These are phyloP conservation scores for Metschnikowia kunwiensis DNA, from an alignment of 805 yeast genomes.

Conservation along the genomic window DNA sequence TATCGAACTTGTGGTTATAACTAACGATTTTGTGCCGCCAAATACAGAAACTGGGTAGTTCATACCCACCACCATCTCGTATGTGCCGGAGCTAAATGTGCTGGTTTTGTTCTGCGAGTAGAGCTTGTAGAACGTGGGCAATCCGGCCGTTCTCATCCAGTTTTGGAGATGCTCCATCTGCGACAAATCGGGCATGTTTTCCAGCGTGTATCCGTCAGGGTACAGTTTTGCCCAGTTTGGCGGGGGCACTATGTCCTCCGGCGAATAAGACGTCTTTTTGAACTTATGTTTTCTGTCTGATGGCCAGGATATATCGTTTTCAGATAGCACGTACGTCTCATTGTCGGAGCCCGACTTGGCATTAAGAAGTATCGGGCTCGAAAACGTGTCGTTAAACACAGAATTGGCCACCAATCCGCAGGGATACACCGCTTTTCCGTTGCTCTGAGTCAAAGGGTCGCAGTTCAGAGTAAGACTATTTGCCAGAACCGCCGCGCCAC, in stretches of 20 bases:
- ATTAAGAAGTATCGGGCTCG: slow-evolving; percentile 47
- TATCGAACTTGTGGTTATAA: slow-evolving; percentile 75
- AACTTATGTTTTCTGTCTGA: slow-evolving; percentile 66
- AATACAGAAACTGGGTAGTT: slow-evolving; percentile 79
- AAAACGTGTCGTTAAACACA: slow-evolving; percentile 81
- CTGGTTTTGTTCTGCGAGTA: slow-evolving; percentile 68
- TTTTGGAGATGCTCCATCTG: slow-evolving; percentile 84
- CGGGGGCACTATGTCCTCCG: slow-evolving; percentile 82
- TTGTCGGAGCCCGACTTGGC: slow-evolving; percentile 42
- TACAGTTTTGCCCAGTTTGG: slow-evolving; percentile 79
- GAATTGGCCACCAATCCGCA: slow-evolving; percentile 96
- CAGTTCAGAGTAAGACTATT: slow-evolving; percentile 45
- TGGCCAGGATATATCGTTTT: slow-evolving; percentile 77
- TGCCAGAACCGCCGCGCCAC: slow-evolving; percentile 64
- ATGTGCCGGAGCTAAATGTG: slow-evolving; percentile 61
- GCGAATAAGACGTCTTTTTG: slow-evolving; percentile 66
- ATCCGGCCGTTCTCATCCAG: slow-evolving; percentile 98
- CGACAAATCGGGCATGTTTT: slow-evolving; percentile 73
- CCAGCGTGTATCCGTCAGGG: slow-evolving; percentile 87
- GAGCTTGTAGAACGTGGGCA: slow-evolving; percentile 83
- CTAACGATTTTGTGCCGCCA: slow-evolving; percentile 86
- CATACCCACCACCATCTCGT: slow-evolving; percentile 61
- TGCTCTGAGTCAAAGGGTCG: slow-evolving; percentile 34
- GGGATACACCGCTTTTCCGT: slow-evolving; percentile 63
- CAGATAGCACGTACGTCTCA: slow-evolving; percentile 43